phyloP scores from a whole-genome alignment of 2,329 filamentous ascomycete species.

The Fusarium fracticaudum region DNA sequence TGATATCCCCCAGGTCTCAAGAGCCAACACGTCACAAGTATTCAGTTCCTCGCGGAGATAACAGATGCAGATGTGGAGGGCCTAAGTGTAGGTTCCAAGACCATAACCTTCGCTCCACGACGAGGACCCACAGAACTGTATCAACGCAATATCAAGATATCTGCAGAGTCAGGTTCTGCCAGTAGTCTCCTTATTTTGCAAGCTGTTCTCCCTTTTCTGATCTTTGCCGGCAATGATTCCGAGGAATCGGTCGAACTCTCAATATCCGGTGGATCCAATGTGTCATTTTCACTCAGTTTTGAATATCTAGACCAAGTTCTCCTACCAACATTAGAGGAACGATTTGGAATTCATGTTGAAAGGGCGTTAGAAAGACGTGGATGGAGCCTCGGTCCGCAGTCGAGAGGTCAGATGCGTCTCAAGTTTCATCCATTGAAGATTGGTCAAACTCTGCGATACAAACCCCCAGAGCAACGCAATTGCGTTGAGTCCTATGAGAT shows the following conservation, averaged over 20 bases:
- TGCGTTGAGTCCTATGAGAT: constrained; percentile 49
- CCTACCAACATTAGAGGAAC: constrained; percentile 61
- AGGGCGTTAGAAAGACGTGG: constrained; percentile 57
- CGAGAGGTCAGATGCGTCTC: constrained; percentile 57
- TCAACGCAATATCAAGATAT: constrained; percentile 59
- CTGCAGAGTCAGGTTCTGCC: constrained; percentile 59
- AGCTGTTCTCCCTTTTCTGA: constrained; percentile 66
- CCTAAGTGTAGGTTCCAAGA: constrained; percentile 60
- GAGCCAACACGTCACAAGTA: constrained; percentile 66
- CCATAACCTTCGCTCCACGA: constrained; percentile 58
- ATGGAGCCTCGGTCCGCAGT: constrained; percentile 59
- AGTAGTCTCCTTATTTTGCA: constrained; percentile 68
- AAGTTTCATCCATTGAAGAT: constrained; percentile 47
- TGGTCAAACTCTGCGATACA: constrained; percentile 51
- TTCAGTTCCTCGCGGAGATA: constrained; percentile 62
- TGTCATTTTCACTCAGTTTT: constrained; percentile 64
- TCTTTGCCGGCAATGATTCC: constrained; percentile 61
- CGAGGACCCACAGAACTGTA: constrained; percentile 51
- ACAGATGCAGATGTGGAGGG: constrained; percentile 62
- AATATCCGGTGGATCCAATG: constrained; percentile 69
- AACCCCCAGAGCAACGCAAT: constrained; percentile 29
- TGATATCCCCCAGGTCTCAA: constrained; percentile 61
- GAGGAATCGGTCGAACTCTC: constrained; percentile 58
- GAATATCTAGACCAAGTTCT: constrained; percentile 72
- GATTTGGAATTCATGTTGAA: constrained; percentile 60